phyloP scores from a whole-genome alignment of 805 yeast genomes.

The Schizosaccharomyces octosporus region DNA sequence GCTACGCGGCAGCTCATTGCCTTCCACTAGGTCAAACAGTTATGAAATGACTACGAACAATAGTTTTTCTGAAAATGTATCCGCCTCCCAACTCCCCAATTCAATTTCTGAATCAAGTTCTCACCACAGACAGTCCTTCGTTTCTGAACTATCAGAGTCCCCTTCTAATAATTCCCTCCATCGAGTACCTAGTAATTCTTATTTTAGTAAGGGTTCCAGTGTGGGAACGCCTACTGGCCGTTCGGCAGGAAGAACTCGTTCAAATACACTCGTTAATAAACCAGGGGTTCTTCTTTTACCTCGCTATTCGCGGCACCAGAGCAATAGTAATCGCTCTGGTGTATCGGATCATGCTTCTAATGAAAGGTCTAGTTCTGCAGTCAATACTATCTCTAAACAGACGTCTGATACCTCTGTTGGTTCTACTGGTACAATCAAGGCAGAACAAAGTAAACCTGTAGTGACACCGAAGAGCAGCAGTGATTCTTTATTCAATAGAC shows the following conservation, averaged over 20 bases:
- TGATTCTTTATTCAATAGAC: no score
- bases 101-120: neutral
- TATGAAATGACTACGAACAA: neutral
- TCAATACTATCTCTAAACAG: neutral
- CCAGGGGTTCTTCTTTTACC: conserved; percentile 1
- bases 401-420: no score
- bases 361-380: neutral
- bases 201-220: neutral
- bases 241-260: neutral
- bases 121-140: neutral
- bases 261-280: conserved; percentile 3
- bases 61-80: neutral
- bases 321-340: neutral
- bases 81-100: neutral
- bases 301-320: conserved; percentile 3
- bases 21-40: neutral
- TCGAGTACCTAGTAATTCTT: neutral
- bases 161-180: neutral
- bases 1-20: neutral
- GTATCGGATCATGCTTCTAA: neutral
- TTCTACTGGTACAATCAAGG: no score
- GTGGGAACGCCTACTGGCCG: neutral
- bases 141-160: neutral
- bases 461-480: no score
- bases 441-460: no score